Conservation (phyloP, 2,329 filamentous ascomycete species). For the Talaromyces sp. region DNA sequence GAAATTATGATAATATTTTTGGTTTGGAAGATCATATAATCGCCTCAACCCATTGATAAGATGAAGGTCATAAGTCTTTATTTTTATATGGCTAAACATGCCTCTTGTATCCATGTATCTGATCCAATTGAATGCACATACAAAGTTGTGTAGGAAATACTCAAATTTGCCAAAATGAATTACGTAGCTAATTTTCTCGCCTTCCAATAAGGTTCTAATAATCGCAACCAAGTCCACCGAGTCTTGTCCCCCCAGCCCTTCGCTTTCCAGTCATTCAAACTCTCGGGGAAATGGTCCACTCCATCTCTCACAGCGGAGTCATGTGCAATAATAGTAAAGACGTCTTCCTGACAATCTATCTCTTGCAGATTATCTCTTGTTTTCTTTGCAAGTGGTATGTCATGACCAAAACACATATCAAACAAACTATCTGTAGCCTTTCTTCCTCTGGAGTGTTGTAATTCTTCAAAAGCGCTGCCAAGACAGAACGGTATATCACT, state of each 20-base stretch:
- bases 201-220: slow-evolving; percentile 1
- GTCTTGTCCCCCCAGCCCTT: slow-evolving; percentile 24
- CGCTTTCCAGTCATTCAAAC: slow-evolving; percentile 30
- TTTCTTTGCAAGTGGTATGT: slow-evolving; percentile 25
- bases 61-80: not conserved
- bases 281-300: slow-evolving; percentile 27
- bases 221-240: slow-evolving; percentile 22
- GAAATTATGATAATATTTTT: not conserved
- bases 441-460: slow-evolving; percentile 3
- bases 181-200: not conserved
- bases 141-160: not conserved
- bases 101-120: not conserved
- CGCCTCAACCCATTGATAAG: not conserved
- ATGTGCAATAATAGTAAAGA: slow-evolving; percentile 32
- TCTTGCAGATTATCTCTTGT: slow-evolving; percentile 25
- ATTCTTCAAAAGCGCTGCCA: slow-evolving; percentile 5
- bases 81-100: not conserved
- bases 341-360: slow-evolving; percentile 24
- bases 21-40: not conserved
- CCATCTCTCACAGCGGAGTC: slow-evolving; percentile 24
- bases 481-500: not conserved
- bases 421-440: slow-evolving; percentile 20
- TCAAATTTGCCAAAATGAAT: not conserved
- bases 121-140: not conserved
- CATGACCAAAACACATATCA: slow-evolving; percentile 24